Evolutionary conservation across 768 basidiomycete species (phyloP), one percentile per base, ranked within the genome.

Genomic region (Russula vinacea): DNA sequence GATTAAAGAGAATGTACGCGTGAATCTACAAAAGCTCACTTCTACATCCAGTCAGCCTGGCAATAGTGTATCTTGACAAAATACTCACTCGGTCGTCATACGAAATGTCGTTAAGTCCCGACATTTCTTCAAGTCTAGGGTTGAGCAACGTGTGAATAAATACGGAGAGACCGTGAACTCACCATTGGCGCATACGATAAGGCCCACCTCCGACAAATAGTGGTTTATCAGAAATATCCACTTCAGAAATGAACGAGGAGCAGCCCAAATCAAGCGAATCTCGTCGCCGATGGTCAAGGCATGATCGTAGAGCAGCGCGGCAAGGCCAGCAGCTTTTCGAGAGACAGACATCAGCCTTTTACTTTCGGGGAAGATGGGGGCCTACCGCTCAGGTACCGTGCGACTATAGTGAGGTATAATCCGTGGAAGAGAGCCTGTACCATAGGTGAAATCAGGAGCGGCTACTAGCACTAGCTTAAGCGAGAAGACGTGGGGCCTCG

Each of bases 241-340:
- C 57, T 80, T 82, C 1, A 75, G 72, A 26, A 75, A 70, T 0
- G 76, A 76, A 58, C 67, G 67, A 56, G 72, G 74, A 0, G 79
- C 77, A 17, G 62, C 69, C 79, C 80, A 82, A n/a, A 81, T 72
- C 54, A 76, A 72, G 42, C 71, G 62, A 33, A 80, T 72, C 66
- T 81, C 81, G 40, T 79, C 76, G 9, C 68, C 63, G 29, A 81
- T 71, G 3, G 78, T 75, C 39, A 81, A 62, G 29, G 75, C 24
- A 58, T 81, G 78, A 65, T 82, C 78, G 62, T 79, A 81, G 6
- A 81, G 54, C 8, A 80, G 64, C 16, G 76, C 67, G 5, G 67
- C 67, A 26, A 77, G 65, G n/a, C 76, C 77, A 19, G 65, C 70
- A 29, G 69, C 78, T 78, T 57, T 19, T 26, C 54, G 24, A 5